These are phyloP conservation scores for Angomonas deanei DNA, from an alignment of 208 protist genomes.

Conservation along the genomic window DNA sequence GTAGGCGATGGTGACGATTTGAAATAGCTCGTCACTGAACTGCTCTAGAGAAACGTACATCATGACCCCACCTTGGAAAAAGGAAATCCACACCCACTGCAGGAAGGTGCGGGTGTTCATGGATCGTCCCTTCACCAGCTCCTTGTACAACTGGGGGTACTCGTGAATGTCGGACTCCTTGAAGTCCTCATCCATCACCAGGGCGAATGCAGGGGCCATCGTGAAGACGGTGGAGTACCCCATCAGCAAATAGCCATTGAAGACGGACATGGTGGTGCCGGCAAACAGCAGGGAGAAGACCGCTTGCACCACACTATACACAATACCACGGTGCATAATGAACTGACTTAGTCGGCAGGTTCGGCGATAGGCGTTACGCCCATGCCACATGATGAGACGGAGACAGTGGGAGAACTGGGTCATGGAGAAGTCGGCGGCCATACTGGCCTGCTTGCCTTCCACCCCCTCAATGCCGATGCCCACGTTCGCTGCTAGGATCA, in stretches of 20 bases:
- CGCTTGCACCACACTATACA: slow-evolving; percentile 97
- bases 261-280: slow-evolving; percentile 96
- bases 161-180: slow-evolving; percentile 85
- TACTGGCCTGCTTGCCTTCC: slow-evolving; percentile 97
- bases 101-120: slow-evolving; percentile 85
- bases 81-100: slow-evolving; percentile 78
- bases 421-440: slow-evolving; percentile 98
- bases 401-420: slow-evolving; percentile 92
- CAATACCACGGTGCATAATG: slow-evolving; percentile 98
- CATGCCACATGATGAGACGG: slow-evolving; percentile 88
- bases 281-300: slow-evolving; percentile 97
- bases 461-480: slow-evolving; percentile 97
- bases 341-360: slow-evolving; percentile 94
- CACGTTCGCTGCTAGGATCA: slow-evolving; percentile 95
- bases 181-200: slow-evolving; percentile 97
- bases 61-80: slow-evolving; percentile 94
- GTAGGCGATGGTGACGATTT: slow-evolving; percentile 97
- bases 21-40: slow-evolving; percentile 93
- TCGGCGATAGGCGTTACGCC: slow-evolving; percentile 87
- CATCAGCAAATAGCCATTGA: slow-evolving; percentile 94
- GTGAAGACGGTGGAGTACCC: slow-evolving; percentile 98
- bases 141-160: slow-evolving; percentile 97
- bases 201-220: slow-evolving; percentile 96
- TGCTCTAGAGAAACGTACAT: slow-evolving; percentile 93
- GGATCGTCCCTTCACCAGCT: slow-evolving; percentile 93